Conservation (phyloP, 2,329 filamentous ascomycete genomes). For the Epichloe amarillans region DNA sequence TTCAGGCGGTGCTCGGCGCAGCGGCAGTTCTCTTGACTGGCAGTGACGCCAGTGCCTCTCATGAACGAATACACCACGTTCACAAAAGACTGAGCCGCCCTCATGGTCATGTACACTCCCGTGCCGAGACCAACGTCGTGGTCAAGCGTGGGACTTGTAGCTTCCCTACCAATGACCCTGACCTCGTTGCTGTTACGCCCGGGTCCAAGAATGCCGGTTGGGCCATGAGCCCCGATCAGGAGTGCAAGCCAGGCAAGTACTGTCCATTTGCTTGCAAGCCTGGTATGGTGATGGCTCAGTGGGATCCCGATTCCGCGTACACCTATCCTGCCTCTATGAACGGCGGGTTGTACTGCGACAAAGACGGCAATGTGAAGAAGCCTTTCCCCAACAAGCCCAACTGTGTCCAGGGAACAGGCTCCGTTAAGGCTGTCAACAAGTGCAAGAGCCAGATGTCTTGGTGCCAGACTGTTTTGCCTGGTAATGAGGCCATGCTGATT, state of each 20-base stretch:
- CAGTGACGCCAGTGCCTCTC: constrained; percentile 19
- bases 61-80: constrained; percentile 23
- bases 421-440: constrained; percentile 54
- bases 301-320: constrained; percentile 60
- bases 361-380: constrained; percentile 51
- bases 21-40: constrained; percentile 31
- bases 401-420: constrained; percentile 55
- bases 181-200: constrained; percentile 56
- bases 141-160: constrained; percentile 46
- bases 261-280: constrained; percentile 67
- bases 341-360: constrained; percentile 61
- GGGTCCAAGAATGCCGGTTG: constrained; percentile 54
- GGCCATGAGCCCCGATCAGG: constrained; percentile 65
- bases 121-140: constrained; percentile 16
- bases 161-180: constrained; percentile 49
- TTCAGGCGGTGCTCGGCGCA: constrained; percentile 36
- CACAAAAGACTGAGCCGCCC: constrained; percentile 22
- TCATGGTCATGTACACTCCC: constrained; percentile 11
- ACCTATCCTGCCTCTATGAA: constrained; percentile 60
- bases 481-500: constrained; percentile 72
- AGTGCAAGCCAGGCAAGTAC: constrained; percentile 53
- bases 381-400: constrained; percentile 55
- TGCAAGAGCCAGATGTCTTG: constrained; percentile 50
- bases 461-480: constrained; percentile 68
- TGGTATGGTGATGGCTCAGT: constrained; percentile 66